Conservation (phyloP, 2,329 filamentous ascomycete species). For the Sphaerulina musiva region DNA sequence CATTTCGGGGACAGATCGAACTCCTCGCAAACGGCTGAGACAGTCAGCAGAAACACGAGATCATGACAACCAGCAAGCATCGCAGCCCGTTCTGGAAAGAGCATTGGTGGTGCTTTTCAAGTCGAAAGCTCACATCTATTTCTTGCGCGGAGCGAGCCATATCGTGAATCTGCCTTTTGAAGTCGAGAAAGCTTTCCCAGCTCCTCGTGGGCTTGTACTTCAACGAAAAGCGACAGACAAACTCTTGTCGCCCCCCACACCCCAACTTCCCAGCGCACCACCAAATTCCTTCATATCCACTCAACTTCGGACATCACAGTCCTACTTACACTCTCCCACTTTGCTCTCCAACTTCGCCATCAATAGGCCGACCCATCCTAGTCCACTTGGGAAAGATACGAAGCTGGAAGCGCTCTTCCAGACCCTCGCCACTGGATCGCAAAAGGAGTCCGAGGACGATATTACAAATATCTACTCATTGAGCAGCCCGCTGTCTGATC, state of each 20-base stretch:
- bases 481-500: conserved; percentile 76
- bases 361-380: conserved; percentile 20
- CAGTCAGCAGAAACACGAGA: background rate
- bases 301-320: conserved; percentile 43
- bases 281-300: conserved; percentile 78
- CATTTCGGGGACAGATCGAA: conserved; percentile 4
- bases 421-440: conserved; percentile 19
- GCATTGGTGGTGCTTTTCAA: conserved; percentile 87
- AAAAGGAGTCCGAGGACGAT: conserved; percentile 37
- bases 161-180: conserved; percentile 92
- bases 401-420: conserved; percentile 28
- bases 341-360: conserved; percentile 23
- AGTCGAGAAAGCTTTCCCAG: conserved; percentile 77
- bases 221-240: conserved; percentile 66
- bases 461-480: conserved; percentile 75
- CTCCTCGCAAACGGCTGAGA: conserved; percentile 6
- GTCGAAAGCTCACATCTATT: conserved; percentile 89
- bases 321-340: conserved; percentile 35
- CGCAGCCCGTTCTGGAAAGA: conserved; percentile 15
- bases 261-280: conserved; percentile 51
- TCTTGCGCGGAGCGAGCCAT: conserved; percentile 79
- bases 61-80: background rate
- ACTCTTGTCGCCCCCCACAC: conserved; percentile 30
- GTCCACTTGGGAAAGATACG: conserved; percentile 22
- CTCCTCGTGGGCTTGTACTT: conserved; percentile 74